Evolutionary conservation across 2,329 filamentous ascomycete species (phyloP).

Genomic region (Alternaria sp.): DNA sequence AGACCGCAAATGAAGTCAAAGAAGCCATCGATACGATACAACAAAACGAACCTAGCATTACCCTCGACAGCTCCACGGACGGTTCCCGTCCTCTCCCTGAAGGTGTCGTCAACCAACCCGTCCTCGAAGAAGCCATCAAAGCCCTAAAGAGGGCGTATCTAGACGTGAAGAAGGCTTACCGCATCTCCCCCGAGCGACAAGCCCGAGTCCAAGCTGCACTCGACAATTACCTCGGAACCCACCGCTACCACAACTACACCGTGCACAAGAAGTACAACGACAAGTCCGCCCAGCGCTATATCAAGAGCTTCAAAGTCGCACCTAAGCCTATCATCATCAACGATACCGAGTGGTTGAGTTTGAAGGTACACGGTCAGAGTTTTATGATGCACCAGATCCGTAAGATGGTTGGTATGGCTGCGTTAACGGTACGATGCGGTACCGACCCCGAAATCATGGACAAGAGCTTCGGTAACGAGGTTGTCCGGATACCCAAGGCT

Average conservation of each 20-base stretch:
- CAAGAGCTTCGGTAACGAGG: constrained; percentile 74
- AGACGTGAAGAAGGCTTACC: constrained; percentile 82
- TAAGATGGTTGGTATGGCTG: constrained; percentile 96
- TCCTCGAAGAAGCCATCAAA: constrained; percentile 56
- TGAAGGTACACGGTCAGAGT: constrained; percentile 96
- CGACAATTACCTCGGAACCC: constrained; percentile 79
- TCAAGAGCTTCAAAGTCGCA: constrained; percentile 84
- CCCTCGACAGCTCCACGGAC: constrained; percentile 40
- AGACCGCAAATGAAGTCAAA: constrained; percentile 30
- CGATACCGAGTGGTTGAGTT: constrained; percentile 91
- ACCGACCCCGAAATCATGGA: constrained; percentile 74
- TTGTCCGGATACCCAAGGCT: constrained; percentile 91
- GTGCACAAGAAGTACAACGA: constrained; percentile 85
- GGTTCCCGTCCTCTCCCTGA: constrained; percentile 39
- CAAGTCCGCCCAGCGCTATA: constrained; percentile 85
- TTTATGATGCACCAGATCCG: constrained; percentile 99
- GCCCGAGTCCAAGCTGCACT: constrained; percentile 78
- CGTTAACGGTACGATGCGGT: constrained; percentile 84
- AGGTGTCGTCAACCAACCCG: constrained; percentile 38
- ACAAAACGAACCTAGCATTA: constrained; percentile 35
- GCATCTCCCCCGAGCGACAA: constrained; percentile 76
- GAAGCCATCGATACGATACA: constrained; percentile 35
- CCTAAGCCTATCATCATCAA: constrained; percentile 78
- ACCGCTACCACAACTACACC: constrained; percentile 98
- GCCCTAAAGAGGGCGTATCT: constrained; percentile 81